These are phyloP conservation scores for Coniosporium tulheliwenetii DNA, from an alignment of 2,329 filamentous ascomycete genomes.

Conservation along the genomic window DNA sequence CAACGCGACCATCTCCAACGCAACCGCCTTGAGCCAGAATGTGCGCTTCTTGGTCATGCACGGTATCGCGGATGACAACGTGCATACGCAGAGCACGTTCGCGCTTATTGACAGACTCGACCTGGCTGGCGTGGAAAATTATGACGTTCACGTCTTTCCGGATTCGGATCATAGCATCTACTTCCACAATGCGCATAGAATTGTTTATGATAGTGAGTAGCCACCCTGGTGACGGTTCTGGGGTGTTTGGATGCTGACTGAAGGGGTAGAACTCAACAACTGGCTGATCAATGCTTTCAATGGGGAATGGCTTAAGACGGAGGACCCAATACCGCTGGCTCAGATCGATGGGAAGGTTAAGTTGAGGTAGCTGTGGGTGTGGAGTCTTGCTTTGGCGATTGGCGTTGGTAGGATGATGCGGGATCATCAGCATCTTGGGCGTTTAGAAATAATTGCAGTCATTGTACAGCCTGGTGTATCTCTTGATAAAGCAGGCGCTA, in stretches of 20 bases:
- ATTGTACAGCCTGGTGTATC: too few relatives aligned
- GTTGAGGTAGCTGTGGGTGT: too few relatives aligned
- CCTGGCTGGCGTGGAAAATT: conserved; percentile 69
- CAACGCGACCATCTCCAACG: conserved; percentile 58
- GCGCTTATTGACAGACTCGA: conserved; percentile 78
- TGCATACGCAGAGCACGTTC: conserved; percentile 90
- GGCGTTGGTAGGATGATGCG: too few relatives aligned
- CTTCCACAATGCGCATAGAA: conserved; percentile 81
- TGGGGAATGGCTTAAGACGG: conserved; percentile 66
- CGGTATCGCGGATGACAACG: conserved; percentile 91
- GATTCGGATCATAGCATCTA: conserved; percentile 91
- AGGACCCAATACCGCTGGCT: conserved; percentile 32
- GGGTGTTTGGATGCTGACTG: conserved; percentile 5
- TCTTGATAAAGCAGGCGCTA: too few relatives aligned
- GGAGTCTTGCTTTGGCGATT: too few relatives aligned
- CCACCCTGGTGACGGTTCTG: not conserved
- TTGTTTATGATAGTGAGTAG: conserved; percentile 82
- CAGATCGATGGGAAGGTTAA: not conserved
- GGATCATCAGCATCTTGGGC: too few relatives aligned
- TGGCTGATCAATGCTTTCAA: conserved; percentile 98
- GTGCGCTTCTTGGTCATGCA: conserved; percentile 93
- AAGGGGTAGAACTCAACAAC: conserved; percentile 50
- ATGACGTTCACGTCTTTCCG: conserved; percentile 89
- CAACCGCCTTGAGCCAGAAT: conserved; percentile 54
- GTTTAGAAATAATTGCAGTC: too few relatives aligned